Percentiles rank a stretch among this genome's conserved stretches.
phyloP scores from a whole-genome alignment of 352 stramenopile species.

The Phytophthora ramorum region DNA sequence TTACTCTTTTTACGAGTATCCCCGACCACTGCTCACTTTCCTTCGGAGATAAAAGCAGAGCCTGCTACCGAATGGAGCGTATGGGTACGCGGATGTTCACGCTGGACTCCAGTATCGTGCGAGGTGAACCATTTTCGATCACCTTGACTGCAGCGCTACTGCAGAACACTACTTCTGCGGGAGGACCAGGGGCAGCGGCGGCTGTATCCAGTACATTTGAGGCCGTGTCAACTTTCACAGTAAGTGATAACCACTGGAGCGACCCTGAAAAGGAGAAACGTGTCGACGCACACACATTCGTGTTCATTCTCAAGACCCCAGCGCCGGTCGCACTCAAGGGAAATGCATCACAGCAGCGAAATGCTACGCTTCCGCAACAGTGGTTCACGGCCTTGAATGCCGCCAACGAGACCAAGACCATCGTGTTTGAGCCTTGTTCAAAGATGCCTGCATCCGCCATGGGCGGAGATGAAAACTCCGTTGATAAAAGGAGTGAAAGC shows the following conservation, averaged over 20 bases:
- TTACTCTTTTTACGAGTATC: constrained; percentile 57
- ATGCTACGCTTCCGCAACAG: constrained; percentile 41
- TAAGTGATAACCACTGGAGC: constrained; percentile 17
- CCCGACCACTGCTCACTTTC: constrained; percentile 39
- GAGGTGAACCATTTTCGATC: constrained; percentile 38
- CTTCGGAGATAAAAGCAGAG: constrained; percentile 32
- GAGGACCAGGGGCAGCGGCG: constrained; percentile 39
- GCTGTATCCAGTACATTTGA: constrained; percentile 28
- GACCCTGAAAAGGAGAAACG: background rate
- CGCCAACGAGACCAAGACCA: constrained; percentile 48
- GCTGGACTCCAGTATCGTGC: constrained; percentile 31
- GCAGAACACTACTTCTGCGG: constrained; percentile 45
- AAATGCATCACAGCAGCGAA: constrained; percentile 14
- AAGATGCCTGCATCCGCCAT: background rate
- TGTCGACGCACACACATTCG: constrained; percentile 42
- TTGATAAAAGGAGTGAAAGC: background rate
- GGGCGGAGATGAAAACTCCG: background rate
- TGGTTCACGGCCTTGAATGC: constrained; percentile 56
- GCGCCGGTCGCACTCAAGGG: background rate
- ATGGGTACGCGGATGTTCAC: constrained; percentile 49
- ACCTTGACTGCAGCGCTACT: constrained; percentile 51
- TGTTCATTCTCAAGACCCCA: constrained; percentile 51
- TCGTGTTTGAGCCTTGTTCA: constrained; percentile 32
- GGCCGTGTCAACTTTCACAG: constrained; percentile 24
- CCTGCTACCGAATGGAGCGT: constrained; percentile 48